Conservation (phyloP, 257 asterid genomes). For the Fraxinus quadrangulata region DNA sequence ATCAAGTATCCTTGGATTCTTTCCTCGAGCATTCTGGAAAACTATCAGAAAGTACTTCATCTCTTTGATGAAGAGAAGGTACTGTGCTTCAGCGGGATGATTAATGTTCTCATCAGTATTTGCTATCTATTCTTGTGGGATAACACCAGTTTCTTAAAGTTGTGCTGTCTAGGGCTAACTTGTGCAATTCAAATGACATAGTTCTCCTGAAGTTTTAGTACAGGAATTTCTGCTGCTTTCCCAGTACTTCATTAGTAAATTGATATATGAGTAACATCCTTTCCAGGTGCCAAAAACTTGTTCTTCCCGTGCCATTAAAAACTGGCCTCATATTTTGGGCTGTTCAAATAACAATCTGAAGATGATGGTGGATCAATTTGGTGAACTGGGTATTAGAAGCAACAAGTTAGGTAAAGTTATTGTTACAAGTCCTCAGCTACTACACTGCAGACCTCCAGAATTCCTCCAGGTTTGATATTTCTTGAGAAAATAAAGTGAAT, state of each 20-base stretch:
- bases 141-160: neutral
- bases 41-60: slow-evolving; percentile 55
- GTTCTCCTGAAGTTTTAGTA: neutral
- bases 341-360: slow-evolving; percentile 67
- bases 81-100: slow-evolving; percentile 19
- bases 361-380: slow-evolving; percentile 59
- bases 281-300: slow-evolving; percentile 66
- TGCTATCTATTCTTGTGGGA: neutral
- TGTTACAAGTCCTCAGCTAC: slow-evolving; percentile 79
- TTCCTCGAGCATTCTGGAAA: slow-evolving; percentile 63
- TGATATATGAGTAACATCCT: slow-evolving; percentile 12
- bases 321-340: slow-evolving; percentile 81
- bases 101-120: slow-evolving; percentile 12
- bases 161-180: slow-evolving; percentile 1
- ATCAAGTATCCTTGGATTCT: slow-evolving; percentile 95
- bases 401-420: slow-evolving; percentile 77
- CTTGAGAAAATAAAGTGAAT: slow-evolving; percentile 10
- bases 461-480: slow-evolving; percentile 67
- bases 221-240: neutral
- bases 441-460: slow-evolving; percentile 78
- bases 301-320: slow-evolving; percentile 59
- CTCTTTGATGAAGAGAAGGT: slow-evolving; percentile 80
- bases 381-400: slow-evolving; percentile 46
- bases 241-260: neutral
- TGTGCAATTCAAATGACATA: neutral